Evolutionary conservation across 768 basidiomycete genomes (phyloP).

Genomic region (Amanita thiersii): DNA sequence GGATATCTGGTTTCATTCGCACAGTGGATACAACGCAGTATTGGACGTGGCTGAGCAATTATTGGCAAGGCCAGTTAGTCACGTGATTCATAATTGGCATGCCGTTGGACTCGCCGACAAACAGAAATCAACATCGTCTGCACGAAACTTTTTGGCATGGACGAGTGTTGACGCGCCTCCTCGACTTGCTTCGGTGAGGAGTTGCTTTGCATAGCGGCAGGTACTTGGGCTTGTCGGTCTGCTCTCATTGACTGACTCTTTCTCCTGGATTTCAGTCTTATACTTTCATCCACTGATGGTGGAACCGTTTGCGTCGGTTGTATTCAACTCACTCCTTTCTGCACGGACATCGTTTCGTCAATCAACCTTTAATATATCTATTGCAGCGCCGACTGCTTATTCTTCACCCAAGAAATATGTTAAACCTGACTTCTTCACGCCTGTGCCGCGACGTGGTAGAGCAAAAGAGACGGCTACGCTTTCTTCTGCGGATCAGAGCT

Average conservation of each 20-base stretch:
- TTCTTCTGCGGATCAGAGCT: slow-evolving; percentile 16
- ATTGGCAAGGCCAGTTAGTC: slow-evolving; percentile 3
- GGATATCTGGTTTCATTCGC: background rate
- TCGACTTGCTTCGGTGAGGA: background rate
- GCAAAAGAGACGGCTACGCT: slow-evolving; percentile 42
- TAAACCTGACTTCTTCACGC: slow-evolving; percentile 44
- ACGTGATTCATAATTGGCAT: background rate
- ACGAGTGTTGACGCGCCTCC: background rate
- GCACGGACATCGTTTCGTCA: slow-evolving; percentile 21
- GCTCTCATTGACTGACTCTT: no score
- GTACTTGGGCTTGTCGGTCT: background rate
- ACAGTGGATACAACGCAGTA: no score
- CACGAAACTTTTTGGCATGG: background rate
- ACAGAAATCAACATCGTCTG: slow-evolving; percentile 4
- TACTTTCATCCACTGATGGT: no score
- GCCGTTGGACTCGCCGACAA: background rate
- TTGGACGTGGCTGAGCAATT: no score
- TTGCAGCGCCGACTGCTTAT: slow-evolving; percentile 1
- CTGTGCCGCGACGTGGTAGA: slow-evolving; percentile 40
- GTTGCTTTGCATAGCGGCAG: background rate
- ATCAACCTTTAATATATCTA: slow-evolving; percentile 13
- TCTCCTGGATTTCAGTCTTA: no score
- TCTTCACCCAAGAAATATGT: slow-evolving; percentile 10
- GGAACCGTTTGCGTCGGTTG: slow-evolving; percentile 51
- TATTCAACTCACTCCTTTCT: slow-evolving; percentile 40